These are phyloP conservation scores for Chionographis japonica DNA, from an alignment of 106 monocot species.

Conservation along the genomic window DNA sequence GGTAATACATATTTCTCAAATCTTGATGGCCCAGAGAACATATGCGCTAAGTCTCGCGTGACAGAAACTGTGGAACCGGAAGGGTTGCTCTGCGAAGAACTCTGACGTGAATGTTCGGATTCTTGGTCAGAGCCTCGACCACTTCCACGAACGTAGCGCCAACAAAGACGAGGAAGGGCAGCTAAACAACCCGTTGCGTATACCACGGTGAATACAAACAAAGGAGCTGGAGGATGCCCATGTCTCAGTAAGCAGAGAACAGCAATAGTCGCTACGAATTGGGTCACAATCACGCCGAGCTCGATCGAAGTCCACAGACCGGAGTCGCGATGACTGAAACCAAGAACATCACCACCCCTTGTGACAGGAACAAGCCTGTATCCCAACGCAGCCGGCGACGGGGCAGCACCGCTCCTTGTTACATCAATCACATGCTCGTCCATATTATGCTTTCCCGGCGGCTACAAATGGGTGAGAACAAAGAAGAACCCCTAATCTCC, in stretches of 20 bases:
- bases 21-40: too few species aligned
- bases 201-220: constrained; percentile 45
- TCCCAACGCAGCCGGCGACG: constrained; percentile 17
- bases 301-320: constrained; percentile 59
- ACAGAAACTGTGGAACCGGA: constrained; percentile 6
- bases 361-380: constrained; percentile 26
- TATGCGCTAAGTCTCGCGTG: constrained; percentile 1
- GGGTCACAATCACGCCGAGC: constrained; percentile 52
- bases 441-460: background rate
- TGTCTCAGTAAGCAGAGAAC: constrained; percentile 47
- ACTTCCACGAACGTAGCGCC: constrained; percentile 55
- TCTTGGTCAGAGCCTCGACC: constrained; percentile 33
- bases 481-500: too few species aligned
- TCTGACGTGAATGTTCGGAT: constrained; percentile 8
- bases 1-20: too few species aligned
- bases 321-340: constrained; percentile 53
- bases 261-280: constrained; percentile 49
- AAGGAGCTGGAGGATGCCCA: constrained; percentile 49
- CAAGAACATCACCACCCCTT: constrained; percentile 43
- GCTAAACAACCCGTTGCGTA: constrained; percentile 43
- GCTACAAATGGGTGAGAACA: constrained; percentile 15
- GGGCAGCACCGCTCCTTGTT: background rate
- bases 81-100: constrained; percentile 18
- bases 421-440: constrained; percentile 28
- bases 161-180: constrained; percentile 57